phyloP scores from a whole-genome alignment of 2,329 filamentous ascomycete genomes.

The Alternaria rosae region DNA sequence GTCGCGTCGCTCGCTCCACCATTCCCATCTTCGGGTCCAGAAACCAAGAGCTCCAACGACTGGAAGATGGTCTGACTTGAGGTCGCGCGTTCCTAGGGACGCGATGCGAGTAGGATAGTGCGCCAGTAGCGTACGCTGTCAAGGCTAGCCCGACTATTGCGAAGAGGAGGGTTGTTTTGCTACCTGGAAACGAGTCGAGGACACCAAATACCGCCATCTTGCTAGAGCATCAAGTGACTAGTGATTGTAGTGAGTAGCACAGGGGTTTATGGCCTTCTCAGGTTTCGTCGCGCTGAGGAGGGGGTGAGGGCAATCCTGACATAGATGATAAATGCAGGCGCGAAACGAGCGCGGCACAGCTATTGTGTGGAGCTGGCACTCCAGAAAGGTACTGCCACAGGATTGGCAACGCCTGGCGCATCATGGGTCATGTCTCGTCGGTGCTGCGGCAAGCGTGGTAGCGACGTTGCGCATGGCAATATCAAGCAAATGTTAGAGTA shows the following conservation, averaged over 20 bases:
- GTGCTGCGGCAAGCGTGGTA: neutral
- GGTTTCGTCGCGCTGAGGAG: neutral
- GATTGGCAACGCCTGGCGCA: neutral
- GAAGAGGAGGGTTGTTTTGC: slow-evolving; percentile 20
- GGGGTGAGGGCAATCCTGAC: neutral
- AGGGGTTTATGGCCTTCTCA: neutral
- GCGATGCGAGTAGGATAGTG: slow-evolving; percentile 27
- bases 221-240: neutral
- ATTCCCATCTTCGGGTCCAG: slow-evolving; percentile 58
- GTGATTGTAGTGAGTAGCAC: neutral
- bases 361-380: neutral
- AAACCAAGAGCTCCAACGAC: slow-evolving; percentile 56
- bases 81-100: slow-evolving; percentile 32
- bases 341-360: neutral
- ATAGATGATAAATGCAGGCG: neutral
- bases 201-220: slow-evolving; percentile 22
- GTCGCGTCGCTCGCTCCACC: slow-evolving; percentile 47
- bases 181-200: slow-evolving; percentile 2
- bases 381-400: neutral
- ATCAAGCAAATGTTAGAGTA: neutral
- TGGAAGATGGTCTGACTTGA: slow-evolving; percentile 43
- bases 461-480: neutral
- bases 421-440: neutral
- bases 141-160: slow-evolving; percentile 15
- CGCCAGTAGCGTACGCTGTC: slow-evolving; percentile 14